Evolutionary conservation across 2,329 filamentous ascomycete species (phyloP), one percentile per base, ranked within the genome.

Genomic region (Didymosphaeria variabile): DNA sequence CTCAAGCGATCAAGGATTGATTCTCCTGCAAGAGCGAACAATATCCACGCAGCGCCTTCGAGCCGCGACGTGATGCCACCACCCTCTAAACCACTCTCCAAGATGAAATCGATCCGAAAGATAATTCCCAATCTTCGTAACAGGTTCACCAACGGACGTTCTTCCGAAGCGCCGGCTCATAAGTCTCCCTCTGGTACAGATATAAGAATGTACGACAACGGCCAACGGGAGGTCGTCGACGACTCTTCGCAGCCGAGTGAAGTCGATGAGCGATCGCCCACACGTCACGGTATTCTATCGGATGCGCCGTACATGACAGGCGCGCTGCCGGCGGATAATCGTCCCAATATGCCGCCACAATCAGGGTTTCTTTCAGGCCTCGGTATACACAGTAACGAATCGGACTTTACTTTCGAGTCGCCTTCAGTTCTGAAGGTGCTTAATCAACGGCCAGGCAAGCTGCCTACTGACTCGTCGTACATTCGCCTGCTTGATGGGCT

Each of bases 31-130:
- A 66, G 68, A n/a, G 56, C 60, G 15, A 56, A 62, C 7, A 68
- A 64, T 50, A 68, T 67, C 7, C 34, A 62, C 31, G 60, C 65
- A 36, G 19, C 45, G 17, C 62, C 68, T 15, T 64, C 63, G 3
- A 72, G 74, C 55, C 72, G 74, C 42, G 74, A 79, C 17, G 49
- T 69, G 12, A 81, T 81, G 79, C 79, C 78, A 42, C 79, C 79
- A 5, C 79, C 79, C 12, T 26, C 65, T 13, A 72, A 74, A 51
- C 64, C 71, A 1, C 15, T 72, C 3, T 72, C 70, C 0, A 65
- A 63, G 31, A 75, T 74, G 61, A 67, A 62, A 19, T 76, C 72
- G 15, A 58, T 76, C 23, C 67, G 68, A 31, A 71, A 66, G 23
- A 59, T 76, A 8, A 62, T 72, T 13, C 71, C 74, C 0, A 62